Percentiles rank a stretch among this genome's conserved stretches.
These are phyloP conservation scores for Citeromyces siamensis DNA, from an alignment of 1,139 yeast genomes.

Conservation along the genomic window DNA sequence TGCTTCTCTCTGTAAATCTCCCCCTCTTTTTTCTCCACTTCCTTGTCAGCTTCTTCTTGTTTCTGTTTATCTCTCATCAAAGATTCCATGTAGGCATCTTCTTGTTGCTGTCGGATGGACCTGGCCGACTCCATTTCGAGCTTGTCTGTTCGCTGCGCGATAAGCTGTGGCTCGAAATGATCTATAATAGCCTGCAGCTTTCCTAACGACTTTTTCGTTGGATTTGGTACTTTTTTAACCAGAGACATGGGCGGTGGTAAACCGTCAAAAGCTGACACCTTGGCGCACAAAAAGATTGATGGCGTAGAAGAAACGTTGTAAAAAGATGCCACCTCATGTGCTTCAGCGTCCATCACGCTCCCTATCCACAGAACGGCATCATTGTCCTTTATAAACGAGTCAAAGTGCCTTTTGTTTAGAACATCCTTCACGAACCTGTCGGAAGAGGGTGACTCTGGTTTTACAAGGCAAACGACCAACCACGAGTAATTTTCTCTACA, in stretches of 20 bases:
- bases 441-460: constrained; percentile 21
- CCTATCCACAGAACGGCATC: constrained; percentile 27
- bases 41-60: constrained; percentile 9
- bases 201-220: constrained; percentile 19
- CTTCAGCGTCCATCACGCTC: constrained; percentile 33
- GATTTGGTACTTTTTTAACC: constrained; percentile 20
- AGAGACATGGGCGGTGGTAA: constrained; percentile 42
- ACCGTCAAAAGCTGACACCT: constrained; percentile 36
- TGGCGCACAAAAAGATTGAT: constrained; percentile 31
- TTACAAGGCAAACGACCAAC: constrained; percentile 28
- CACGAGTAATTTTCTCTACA: constrained; percentile 30
- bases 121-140: constrained; percentile 41
- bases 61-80: constrained; percentile 27
- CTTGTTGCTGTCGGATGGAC: constrained; percentile 40
- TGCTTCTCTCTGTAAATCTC: constrained; percentile 8
- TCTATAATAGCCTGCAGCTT: constrained; percentile 25
- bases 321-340: constrained; percentile 34
- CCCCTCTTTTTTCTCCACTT: constrained; percentile 9
- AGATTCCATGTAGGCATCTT: constrained; percentile 40
- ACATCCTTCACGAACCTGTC: constrained; percentile 19
- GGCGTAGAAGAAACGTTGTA: constrained; percentile 31
- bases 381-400: constrained; percentile 21
- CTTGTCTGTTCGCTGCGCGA: constrained; percentile 36
- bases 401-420: constrained; percentile 20
- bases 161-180: constrained; percentile 37